Evolutionary conservation across 805 yeast genomes (phyloP), one percentile per base, ranked within the genome.

Genomic region (Candida maesae): DNA sequence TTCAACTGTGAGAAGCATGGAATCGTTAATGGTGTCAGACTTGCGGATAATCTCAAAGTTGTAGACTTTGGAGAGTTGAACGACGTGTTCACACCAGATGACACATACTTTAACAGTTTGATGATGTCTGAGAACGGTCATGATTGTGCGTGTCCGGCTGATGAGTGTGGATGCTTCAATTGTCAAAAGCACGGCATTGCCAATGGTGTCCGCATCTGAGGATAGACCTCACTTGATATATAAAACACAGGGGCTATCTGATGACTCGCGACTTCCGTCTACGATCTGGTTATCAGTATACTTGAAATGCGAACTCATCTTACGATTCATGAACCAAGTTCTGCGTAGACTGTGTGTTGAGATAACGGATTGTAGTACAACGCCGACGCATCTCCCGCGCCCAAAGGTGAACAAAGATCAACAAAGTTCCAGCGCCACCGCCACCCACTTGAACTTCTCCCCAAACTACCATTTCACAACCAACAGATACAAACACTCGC

Each of bases 1-100:
- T 28, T 15, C 11, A 51, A 52, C 27, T 56, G 61, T 30, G n/a
- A 37, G 5, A 39, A 46, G 13, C 61, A 56, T 39, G 53, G 53
- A 3, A 56, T 56, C 15, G 17, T 42, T 1, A 49, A 53, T 15
- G 61, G 61, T 5, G 39, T 56, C 6, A 44, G 49, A 20, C 12
- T 47, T 14, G 39, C 39, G 6, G 56, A 53, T 35, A 54, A 51
- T 3, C 44, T 33, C 24, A 31, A 13, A 11, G 21, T 31, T 28
- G 31, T 18, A 5, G 34, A 31, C 24, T 5, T 8, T 19, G 21
- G 17, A 9, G 24, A 8, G 16, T 24, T 31, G 7, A 19, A 20
- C 8, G 25, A 33, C 15, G 28, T 9, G 8, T 28, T 28, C 11
- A 14, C 15, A 7, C 10, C 18, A 16, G 16, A 21, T 15, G 19